Conservation (phyloP, 192 early-diverging fungal species). For the Coemansia sp. region DNA sequence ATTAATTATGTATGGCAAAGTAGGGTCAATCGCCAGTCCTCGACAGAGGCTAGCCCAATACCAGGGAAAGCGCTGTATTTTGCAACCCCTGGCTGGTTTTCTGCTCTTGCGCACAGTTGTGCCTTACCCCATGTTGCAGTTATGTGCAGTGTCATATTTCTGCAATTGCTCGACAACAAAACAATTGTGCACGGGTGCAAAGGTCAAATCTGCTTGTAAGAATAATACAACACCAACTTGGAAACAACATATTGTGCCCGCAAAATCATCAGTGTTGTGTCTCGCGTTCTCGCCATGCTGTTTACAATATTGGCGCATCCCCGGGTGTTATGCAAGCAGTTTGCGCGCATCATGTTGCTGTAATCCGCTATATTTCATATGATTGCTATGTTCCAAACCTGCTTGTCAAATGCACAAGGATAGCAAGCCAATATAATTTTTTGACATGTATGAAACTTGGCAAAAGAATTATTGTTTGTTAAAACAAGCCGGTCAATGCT, state of each 20-base stretch:
- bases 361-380: not conserved
- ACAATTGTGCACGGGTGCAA: conserved; percentile 1
- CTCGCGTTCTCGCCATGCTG: not conserved
- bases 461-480: not conserved
- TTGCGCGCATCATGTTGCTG: not conserved
- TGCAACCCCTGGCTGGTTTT: no score
- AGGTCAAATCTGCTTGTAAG: not conserved
- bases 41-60: not conserved
- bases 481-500: not conserved
- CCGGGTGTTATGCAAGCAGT: not conserved
- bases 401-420: not conserved
- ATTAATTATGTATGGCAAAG: not conserved
- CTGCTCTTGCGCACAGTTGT: not conserved
- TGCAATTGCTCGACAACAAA: not conserved
- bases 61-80: not conserved
- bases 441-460: conserved; percentile 1
- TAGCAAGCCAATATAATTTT: not conserved
- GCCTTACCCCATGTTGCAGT: not conserved
- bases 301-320: not conserved
- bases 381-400: not conserved
- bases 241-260: not conserved
- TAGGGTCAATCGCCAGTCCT: not conserved
- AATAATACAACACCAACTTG: not conserved
- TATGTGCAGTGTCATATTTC: not conserved
- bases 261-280: not conserved